Percentiles rank a stretch among this genome's conserved stretches.
These are phyloP conservation scores for Trametes cubensis DNA, from an alignment of 768 basidiomycete genomes.

Conservation along the genomic window DNA sequence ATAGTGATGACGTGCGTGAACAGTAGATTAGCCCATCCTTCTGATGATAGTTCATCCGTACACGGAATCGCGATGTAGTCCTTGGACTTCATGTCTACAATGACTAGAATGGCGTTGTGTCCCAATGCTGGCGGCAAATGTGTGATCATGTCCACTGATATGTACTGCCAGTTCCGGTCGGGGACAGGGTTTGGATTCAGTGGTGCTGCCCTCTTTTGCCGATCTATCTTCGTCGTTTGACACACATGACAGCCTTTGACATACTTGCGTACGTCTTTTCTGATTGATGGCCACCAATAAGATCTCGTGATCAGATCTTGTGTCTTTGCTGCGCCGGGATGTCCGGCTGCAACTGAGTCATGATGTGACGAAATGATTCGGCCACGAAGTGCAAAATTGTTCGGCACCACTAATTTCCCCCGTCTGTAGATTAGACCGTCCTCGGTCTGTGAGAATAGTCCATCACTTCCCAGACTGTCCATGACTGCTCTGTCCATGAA, in stretches of 20 bases:
- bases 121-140: slow-evolving; percentile 26
- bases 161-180: slow-evolving; percentile 4
- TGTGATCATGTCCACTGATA: slow-evolving; percentile 26
- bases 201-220: slow-evolving; percentile 2
- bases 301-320: slow-evolving; percentile 26
- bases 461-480: slow-evolving; percentile 36
- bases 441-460: slow-evolving; percentile 25
- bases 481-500: slow-evolving; percentile 33
- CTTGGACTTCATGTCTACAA: slow-evolving; percentile 29
- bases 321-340: slow-evolving; percentile 33
- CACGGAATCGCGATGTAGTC: slow-evolving; percentile 33
- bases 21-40: slow-evolving; percentile 25
- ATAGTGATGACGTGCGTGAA: slow-evolving; percentile 20
- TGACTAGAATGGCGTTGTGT: slow-evolving; percentile 24
- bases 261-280: slow-evolving; percentile 26
- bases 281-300: slow-evolving; percentile 37
- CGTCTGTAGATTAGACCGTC: slow-evolving; percentile 31
- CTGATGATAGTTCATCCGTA: slow-evolving; percentile 24
- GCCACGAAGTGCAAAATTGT: not conserved
- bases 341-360: slow-evolving; percentile 31
- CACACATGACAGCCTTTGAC: slow-evolving; percentile 35
- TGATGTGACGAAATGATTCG: slow-evolving; percentile 26
- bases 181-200: slow-evolving; percentile 26
- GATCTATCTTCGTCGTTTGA: slow-evolving; percentile 31
- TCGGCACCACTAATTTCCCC: not conserved